These are phyloP conservation scores for Inga leiocalycina DNA, from an alignment of 306 rosid species.

Conservation along the genomic window DNA sequence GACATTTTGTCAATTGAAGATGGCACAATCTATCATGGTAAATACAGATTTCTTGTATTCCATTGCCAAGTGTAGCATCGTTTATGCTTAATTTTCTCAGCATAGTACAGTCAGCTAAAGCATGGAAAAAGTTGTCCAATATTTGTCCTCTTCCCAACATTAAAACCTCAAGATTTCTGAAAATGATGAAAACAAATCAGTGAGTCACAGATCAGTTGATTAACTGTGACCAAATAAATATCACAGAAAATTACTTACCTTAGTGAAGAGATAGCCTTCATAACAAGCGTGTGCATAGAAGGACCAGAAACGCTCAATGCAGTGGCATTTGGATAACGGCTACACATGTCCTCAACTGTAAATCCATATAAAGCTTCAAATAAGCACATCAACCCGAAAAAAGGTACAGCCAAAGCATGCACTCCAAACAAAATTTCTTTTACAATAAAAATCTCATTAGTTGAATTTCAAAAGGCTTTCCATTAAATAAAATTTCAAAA, in stretches of 20 bases:
- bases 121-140: conserved; percentile 78
- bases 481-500: background rate
- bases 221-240: background rate
- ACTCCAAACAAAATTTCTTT: background rate
- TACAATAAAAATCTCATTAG: background rate
- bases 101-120: conserved; percentile 71
- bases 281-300: conserved; percentile 62
- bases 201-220: conserved; percentile 16
- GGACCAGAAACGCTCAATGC: conserved; percentile 82
- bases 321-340: conserved; percentile 95
- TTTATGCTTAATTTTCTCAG: conserved; percentile 71
- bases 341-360: conserved; percentile 95
- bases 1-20: conserved; percentile 85
- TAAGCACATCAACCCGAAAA: conserved; percentile 25
- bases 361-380: conserved; percentile 29
- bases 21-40: conserved; percentile 81
- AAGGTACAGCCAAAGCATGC: background rate
- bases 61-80: conserved; percentile 89
- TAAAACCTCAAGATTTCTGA: conserved; percentile 87
- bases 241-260: conserved; percentile 49
- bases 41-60: conserved; percentile 81
- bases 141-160: conserved; percentile 80
- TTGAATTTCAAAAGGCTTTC: background rate
- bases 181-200: conserved; percentile 37
- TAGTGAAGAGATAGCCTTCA: conserved; percentile 77